Percentiles rank a stretch among this genome's conserved stretches.
Conservation (phyloP, 192 early-diverging fungal genomes). For the Thamnidium elegans region DNA sequence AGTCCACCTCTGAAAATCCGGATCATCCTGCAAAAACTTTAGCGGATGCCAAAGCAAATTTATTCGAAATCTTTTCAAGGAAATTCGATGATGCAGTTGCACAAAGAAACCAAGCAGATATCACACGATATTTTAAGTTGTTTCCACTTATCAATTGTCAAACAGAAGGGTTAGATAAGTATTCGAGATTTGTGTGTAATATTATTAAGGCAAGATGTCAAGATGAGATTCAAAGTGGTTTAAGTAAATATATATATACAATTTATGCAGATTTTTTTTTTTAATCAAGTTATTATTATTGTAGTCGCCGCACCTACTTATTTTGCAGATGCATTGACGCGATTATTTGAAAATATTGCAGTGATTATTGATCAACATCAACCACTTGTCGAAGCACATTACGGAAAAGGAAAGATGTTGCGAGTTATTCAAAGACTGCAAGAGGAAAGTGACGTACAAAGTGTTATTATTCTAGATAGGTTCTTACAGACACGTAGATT, state of each 20-base stretch:
- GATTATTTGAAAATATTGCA: constrained; percentile 88
- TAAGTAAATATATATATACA: constrained; percentile 6
- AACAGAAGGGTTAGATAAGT: constrained; percentile 84
- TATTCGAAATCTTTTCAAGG: constrained; percentile 69
- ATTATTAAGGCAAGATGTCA: constrained; percentile 74
- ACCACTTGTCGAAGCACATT: constrained; percentile 76
- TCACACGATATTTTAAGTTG: constrained; percentile 85
- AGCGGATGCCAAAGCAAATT: constrained; percentile 53
- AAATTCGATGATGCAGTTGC: constrained; percentile 81
- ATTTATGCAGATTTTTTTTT: background rate
- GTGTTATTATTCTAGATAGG: constrained; percentile 68
- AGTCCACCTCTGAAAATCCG: constrained; percentile 51
- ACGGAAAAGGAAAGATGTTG: constrained; percentile 86
- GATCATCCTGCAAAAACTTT: constrained; percentile 55
- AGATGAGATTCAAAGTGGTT: constrained; percentile 50
- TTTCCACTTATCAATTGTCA: constrained; percentile 87
- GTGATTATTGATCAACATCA: constrained; percentile 86
- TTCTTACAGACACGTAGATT: constrained; percentile 74
- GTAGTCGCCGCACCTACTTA: constrained; percentile 50
- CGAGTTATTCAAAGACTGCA: constrained; percentile 86
- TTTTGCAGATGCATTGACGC: constrained; percentile 77
- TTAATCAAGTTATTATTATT: background rate
- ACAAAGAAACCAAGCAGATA: constrained; percentile 64
- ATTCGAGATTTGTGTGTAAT: constrained; percentile 78
- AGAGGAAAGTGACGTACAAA: constrained; percentile 83